Percentiles rank a stretch among this genome's conserved stretches.
These are phyloP conservation scores for Paecilomyces variotii DNA, from an alignment of 2,329 filamentous ascomycete species.

Conservation along the genomic window DNA sequence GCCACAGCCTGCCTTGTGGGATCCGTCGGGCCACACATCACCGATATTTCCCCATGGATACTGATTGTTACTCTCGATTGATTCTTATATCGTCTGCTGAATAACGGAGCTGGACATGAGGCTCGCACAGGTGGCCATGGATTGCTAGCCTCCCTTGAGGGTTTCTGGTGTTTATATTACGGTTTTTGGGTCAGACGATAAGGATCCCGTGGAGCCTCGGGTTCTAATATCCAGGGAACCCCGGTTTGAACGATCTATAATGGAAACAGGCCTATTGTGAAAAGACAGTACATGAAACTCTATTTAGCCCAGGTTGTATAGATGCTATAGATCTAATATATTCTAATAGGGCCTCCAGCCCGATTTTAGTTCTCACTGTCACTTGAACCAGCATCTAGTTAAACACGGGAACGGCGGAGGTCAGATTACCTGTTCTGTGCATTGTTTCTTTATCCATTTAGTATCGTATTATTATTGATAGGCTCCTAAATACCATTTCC, in stretches of 20 bases:
- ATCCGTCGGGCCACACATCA: not conserved
- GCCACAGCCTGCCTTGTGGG: not conserved
- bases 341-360: not conserved
- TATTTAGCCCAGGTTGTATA: not conserved
- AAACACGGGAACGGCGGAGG: too few species aligned
- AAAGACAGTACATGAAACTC: not conserved
- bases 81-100: not conserved
- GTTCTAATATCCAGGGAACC: not conserved
- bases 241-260: not conserved
- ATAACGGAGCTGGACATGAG: not conserved
- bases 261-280: not conserved
- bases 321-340: not conserved
- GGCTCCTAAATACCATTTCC: too few species aligned
- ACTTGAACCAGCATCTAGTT: too few species aligned
- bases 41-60: not conserved
- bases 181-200: not conserved
- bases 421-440: too few species aligned
- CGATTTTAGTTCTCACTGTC: too few species aligned
- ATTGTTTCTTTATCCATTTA: too few species aligned
- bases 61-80: not conserved
- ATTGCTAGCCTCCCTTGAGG: not conserved
- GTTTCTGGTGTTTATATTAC: not conserved
- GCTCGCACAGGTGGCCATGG: not conserved
- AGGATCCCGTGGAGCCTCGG: not conserved
- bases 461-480: too few species aligned